Conservation (phyloP, 305 asterid genomes). For the Fraxinus ornus region DNA sequence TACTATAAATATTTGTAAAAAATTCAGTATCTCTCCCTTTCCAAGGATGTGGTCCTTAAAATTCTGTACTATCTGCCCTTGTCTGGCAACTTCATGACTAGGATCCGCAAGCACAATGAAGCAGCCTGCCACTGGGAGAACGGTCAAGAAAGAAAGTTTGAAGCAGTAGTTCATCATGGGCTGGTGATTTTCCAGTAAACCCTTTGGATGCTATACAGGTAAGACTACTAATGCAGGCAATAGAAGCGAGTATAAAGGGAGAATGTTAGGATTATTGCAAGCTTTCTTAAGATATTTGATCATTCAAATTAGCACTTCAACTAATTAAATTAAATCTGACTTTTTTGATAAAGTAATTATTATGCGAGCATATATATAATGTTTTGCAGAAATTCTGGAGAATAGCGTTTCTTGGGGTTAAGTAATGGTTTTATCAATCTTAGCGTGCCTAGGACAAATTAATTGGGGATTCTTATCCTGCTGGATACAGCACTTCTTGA, state of each 20-base stretch:
- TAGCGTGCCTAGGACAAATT: not conserved
- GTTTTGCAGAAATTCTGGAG: not conserved
- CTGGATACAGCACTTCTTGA: not conserved
- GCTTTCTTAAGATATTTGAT: not conserved
- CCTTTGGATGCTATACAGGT: not conserved
- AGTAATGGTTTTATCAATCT: not conserved
- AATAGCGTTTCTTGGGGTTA: not conserved
- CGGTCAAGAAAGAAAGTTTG: not conserved
- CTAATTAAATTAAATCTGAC: not conserved
- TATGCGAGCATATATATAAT: not conserved
- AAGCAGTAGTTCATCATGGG: conserved; percentile 1
- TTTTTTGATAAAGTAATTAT: not conserved
- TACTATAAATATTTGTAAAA: not conserved
- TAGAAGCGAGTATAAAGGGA: not conserved
- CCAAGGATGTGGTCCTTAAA: not conserved
- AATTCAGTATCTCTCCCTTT: not conserved
- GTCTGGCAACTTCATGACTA: not conserved
- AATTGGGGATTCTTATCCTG: not conserved
- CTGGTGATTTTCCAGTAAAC: not conserved
- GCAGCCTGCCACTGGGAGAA: not conserved
- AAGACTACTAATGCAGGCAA: not conserved
- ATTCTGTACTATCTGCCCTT: not conserved
- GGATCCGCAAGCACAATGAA: not conserved
- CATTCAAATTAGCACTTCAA: not conserved
- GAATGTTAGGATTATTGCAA: not conserved